Base-by-base conservation (phyloP, 2,329 filamentous ascomycete genomes). In the Rutstroemia sp. region DNA sequence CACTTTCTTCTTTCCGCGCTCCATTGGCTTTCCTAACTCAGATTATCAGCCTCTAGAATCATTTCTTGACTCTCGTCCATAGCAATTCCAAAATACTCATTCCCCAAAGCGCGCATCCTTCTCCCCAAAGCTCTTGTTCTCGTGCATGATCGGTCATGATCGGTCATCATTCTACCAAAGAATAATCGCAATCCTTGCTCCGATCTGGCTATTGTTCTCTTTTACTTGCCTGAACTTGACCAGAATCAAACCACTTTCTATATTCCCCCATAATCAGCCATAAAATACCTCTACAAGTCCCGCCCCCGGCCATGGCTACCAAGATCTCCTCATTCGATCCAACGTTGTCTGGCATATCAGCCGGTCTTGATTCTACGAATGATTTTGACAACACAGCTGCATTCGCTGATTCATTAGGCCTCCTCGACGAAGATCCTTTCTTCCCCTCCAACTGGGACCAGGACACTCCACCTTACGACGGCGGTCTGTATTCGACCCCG, bases 401-500 rank as follows among this genome's bases (percentile, higher is more conserved):
- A 21, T 66, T 65, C 57, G 57, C 58, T 48, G 61, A 67, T 56
- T 56, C 58, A 37, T 57, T 65, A 54, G 59, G 55, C 21, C 58
- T 65, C 21, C 58, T 65, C 54, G 62, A 66, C 47, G 66, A 66
- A 42, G 61, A 66, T 19, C 60, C 61, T 57, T 57, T 67, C 7
- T 67, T 68, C 56, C 54, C 60, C 6, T 49, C 62, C 21, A 59
- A 63, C 41, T 68, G 66, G 65, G 65, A 66, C 49, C 60, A 64
- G 42, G 58, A 65, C 38, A 66, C 64, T 44, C 65, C 67, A 46
- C 63, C 66, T n/a, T 65, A 67, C 57, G 61, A 66, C 38, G 66
- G 62, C 27, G 61, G 62, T 17, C 62, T 70, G 48, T 69, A 70
- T 54, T 66, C 66, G 12, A 68, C 65, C 12, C 64, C 67, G 8